These are phyloP conservation scores for Hygrophorus pudorinus DNA, from an alignment of 768 basidiomycete species.

Conservation along the genomic window DNA sequence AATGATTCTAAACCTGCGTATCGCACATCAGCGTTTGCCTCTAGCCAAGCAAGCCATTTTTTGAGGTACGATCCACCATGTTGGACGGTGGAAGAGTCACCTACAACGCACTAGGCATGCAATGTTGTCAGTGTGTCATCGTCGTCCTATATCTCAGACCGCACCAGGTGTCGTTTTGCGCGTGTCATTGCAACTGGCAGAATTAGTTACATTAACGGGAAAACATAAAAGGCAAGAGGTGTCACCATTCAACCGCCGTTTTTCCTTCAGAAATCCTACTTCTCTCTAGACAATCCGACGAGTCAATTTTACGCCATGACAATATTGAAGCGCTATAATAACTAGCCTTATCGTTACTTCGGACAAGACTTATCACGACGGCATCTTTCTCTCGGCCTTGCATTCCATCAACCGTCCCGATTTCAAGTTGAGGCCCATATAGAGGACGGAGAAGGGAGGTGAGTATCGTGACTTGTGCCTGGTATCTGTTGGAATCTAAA, in stretches of 20 bases:
- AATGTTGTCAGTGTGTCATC: not conserved
- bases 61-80: conserved; percentile 81
- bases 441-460: conserved; percentile 63
- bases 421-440: conserved; percentile 67
- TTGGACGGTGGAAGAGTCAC: conserved; percentile 85
- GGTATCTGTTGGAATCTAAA: conserved; percentile 46
- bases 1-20: conserved; percentile 60
- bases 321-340: not conserved
- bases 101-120: conserved; percentile 67
- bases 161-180: conserved; percentile 77
- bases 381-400: conserved; percentile 96
- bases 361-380: conserved; percentile 83
- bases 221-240: not conserved
- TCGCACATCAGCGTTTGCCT: conserved; percentile 81
- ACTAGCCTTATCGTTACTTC: conserved; percentile 76
- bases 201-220: conserved; percentile 4
- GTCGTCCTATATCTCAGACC: conserved; percentile 14
- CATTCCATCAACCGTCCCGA: conserved; percentile 94
- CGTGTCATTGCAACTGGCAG: conserved; percentile 80
- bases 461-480: conserved; percentile 86
- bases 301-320: not conserved
- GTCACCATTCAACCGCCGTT: conserved; percentile 80
- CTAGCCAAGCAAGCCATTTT: conserved; percentile 87
- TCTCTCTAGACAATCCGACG: conserved; percentile 44
- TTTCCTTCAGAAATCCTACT: conserved; percentile 92